phyloP scores from a whole-genome alignment of 73 alveolate genomes.

The Uronychia binucleata region DNA sequence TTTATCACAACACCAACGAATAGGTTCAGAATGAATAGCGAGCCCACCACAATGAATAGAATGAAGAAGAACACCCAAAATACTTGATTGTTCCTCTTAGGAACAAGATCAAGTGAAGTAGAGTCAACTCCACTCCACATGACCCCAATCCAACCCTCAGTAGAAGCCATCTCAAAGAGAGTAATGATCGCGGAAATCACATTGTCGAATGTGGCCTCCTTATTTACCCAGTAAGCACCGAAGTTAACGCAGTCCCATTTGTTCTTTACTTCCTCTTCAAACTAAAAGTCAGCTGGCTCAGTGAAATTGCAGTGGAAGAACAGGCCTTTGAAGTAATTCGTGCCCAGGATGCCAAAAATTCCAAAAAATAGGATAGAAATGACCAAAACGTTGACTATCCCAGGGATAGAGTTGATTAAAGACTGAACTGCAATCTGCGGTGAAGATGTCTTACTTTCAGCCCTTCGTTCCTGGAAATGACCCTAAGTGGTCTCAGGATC shows the following conservation, averaged over 20 bases:
- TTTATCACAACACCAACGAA: conserved; percentile 34
- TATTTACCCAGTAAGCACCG: conserved; percentile 67
- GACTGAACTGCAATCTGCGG: conserved; percentile 56
- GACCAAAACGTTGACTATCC: conserved; percentile 50
- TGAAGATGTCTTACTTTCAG: not conserved
- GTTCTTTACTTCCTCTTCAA: not conserved
- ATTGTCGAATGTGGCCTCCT: conserved; percentile 64
- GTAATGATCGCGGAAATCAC: not conserved
- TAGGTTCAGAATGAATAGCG: conserved; percentile 9
- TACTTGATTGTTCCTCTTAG: conserved; percentile 15
- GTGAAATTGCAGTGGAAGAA: conserved; percentile 40
- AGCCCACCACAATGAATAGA: conserved; percentile 14
- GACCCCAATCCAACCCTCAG: conserved; percentile 46
- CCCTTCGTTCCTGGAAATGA: not conserved
- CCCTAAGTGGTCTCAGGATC: not conserved
- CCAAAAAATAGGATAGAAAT: conserved; percentile 51
- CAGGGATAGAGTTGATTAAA: conserved; percentile 51
- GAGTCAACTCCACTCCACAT: conserved; percentile 54
- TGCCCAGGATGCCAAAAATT: conserved; percentile 67
- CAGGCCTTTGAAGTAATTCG: conserved; percentile 64
- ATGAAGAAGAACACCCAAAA: conserved; percentile 15
- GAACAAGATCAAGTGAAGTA: conserved; percentile 26
- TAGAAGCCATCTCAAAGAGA: conserved; percentile 3
- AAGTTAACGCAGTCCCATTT: conserved; percentile 38
- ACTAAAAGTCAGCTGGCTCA: not conserved